phyloP scores from a whole-genome alignment of 2,329 filamentous ascomycete species.

The Akanthomyces dipterigenus region DNA sequence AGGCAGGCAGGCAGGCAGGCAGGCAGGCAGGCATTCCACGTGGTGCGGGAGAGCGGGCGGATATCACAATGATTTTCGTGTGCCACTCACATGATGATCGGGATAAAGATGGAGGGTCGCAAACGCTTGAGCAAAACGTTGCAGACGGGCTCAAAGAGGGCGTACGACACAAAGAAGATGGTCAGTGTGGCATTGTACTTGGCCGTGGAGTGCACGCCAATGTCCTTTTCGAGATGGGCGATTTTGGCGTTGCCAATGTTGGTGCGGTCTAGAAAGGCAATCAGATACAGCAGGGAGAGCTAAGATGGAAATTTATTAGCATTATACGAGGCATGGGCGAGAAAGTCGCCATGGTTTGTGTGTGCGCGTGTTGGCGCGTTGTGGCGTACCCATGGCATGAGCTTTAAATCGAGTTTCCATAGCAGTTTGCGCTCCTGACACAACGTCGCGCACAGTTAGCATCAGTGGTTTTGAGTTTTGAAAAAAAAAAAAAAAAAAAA shows the following conservation, averaged over 20 bases:
- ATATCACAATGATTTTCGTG: background rate
- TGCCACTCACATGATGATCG: constrained; percentile 66
- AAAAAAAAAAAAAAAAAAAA: no score
- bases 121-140: constrained; percentile 74
- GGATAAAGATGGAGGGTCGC: constrained; percentile 72
- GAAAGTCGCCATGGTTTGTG: background rate
- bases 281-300: constrained; percentile 65
- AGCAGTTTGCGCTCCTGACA: constrained; percentile 54
- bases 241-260: constrained; percentile 70
- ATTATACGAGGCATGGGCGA: background rate
- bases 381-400: constrained; percentile 51
- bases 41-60: background rate
- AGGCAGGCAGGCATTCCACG: background rate
- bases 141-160: constrained; percentile 69
- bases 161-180: constrained; percentile 83
- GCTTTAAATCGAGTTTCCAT: constrained; percentile 52
- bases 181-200: constrained; percentile 71
- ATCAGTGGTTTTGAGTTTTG: background rate
- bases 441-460: background rate
- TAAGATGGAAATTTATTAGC: constrained; percentile 14
- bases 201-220: constrained; percentile 50
- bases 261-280: constrained; percentile 68
- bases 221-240: constrained; percentile 44
- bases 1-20: background rate
- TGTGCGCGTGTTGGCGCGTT: background rate